Evolutionary conservation across 371 early-diverging fungal species (phyloP).

Genomic region (Basidiobolus meristosporus): DNA sequence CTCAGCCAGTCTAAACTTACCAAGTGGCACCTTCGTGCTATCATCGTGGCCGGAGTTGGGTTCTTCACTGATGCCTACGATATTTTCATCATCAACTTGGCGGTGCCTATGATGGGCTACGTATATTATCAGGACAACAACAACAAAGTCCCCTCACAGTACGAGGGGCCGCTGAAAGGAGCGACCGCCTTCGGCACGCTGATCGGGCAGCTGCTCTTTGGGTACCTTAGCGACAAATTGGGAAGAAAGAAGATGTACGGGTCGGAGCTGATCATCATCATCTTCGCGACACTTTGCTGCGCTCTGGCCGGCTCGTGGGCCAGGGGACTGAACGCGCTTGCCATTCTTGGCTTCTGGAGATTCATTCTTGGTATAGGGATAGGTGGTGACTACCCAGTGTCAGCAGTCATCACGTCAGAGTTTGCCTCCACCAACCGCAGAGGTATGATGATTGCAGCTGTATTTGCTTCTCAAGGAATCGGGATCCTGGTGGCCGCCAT

Average conservation of each 20-base stretch:
- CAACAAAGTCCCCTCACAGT: constrained; percentile 29
- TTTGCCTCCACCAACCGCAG: constrained; percentile 50
- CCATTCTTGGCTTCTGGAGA: constrained; percentile 63
- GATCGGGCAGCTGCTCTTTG: constrained; percentile 75
- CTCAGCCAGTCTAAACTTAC: too few species aligned
- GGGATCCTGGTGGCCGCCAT: constrained; percentile 66
- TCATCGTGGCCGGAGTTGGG: too few species aligned
- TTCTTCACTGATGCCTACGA: too few species aligned
- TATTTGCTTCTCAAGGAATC: constrained; percentile 85
- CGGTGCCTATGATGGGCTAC: constrained; percentile 58
- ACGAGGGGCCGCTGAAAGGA: constrained; percentile 68
- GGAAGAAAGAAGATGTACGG: constrained; percentile 78
- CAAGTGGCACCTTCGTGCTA: too few species aligned
- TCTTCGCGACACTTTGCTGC: constrained; percentile 57
- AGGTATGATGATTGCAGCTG: constrained; percentile 57
- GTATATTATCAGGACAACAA: constrained; percentile 32
- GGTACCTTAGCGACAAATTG: constrained; percentile 60
- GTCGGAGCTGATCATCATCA: constrained; percentile 63
- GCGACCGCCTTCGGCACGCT: too few species aligned
- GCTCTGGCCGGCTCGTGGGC: constrained; percentile 48
- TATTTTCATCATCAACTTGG: constrained; percentile 67
- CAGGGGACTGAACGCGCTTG: constrained; percentile 44
- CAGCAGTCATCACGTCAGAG: constrained; percentile 73
- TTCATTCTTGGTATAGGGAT: constrained; percentile 71
- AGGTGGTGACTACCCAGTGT: constrained; percentile 73